Percentiles rank a stretch among this genome's conserved stretches.
phyloP scores from a whole-genome alignment of 2,329 filamentous ascomycete species.

The Diplodia sapinea region DNA sequence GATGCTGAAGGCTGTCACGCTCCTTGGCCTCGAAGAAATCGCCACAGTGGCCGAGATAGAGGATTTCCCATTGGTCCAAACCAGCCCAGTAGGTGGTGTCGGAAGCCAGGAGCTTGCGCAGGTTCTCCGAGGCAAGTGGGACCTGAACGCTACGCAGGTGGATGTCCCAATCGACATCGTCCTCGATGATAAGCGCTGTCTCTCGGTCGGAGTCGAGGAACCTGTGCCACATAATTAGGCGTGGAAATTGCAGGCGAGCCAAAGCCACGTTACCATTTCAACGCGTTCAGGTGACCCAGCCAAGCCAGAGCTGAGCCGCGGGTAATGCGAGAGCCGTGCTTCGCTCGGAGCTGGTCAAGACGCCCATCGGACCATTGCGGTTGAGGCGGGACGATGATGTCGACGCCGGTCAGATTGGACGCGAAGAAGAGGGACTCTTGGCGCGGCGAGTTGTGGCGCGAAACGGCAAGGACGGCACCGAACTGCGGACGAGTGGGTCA shows the following conservation, averaged over 20 bases:
- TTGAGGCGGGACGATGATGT: slow-evolving; percentile 48
- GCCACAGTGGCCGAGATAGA: slow-evolving; percentile 52
- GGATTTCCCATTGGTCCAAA: slow-evolving; percentile 44
- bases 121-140: slow-evolving; percentile 41
- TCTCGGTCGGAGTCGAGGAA: slow-evolving; percentile 43
- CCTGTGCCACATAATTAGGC: slow-evolving; percentile 36
- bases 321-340: slow-evolving; percentile 40
- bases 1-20: slow-evolving; percentile 35
- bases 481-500: slow-evolving; percentile 39
- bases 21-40: slow-evolving; percentile 40
- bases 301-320: slow-evolving; percentile 49
- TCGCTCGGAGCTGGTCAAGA: slow-evolving; percentile 39
- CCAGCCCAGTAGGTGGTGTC: slow-evolving; percentile 45
- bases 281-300: slow-evolving; percentile 49
- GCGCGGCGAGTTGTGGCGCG: slow-evolving; percentile 44
- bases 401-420: slow-evolving; percentile 47
- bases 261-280: slow-evolving; percentile 40
- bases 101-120: slow-evolving; percentile 39
- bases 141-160: slow-evolving; percentile 45
- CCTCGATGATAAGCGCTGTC: slow-evolving; percentile 49
- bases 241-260: slow-evolving; percentile 5
- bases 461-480: slow-evolving; percentile 49
- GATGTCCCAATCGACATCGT: slow-evolving; percentile 51
- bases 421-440: slow-evolving; percentile 45
- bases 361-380: slow-evolving; percentile 48